A percentile compares a stretch with the other conserved stretches of the same genome.
Conservation (phyloP, 331 rosid species). For the Malus hybrid region DNA sequence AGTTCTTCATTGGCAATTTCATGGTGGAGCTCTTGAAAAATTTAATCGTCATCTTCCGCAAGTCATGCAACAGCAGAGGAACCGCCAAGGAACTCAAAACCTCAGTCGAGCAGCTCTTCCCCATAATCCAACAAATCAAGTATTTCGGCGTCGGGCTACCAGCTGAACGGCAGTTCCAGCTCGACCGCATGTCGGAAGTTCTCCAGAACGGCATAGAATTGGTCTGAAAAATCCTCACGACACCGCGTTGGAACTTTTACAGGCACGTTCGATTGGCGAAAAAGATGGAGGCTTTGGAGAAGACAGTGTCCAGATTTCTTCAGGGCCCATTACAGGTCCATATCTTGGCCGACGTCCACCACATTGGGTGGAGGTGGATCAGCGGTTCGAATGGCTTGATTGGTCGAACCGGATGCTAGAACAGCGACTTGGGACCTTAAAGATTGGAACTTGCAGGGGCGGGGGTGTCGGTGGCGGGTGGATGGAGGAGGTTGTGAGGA, state of each 20-base stretch:
- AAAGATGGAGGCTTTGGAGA: conserved; percentile 82
- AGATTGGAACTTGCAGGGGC: conserved; percentile 43
- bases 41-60: conserved; percentile 33
- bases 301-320: conserved; percentile 41
- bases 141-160: conserved; percentile 74
- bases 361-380: conserved; percentile 37
- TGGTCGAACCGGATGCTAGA: conserved; percentile 33
- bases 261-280: conserved; percentile 49
- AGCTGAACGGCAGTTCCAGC: conserved; percentile 44
- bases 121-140: conserved; percentile 62
- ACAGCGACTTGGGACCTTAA: conserved; percentile 47
- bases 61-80: conserved; percentile 45
- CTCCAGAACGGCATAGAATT: conserved; percentile 56
- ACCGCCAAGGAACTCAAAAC: conserved; percentile 47
- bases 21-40: conserved; percentile 61
- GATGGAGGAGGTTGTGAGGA: too few species aligned
- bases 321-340: conserved; percentile 57
- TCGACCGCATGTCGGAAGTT: conserved; percentile 52
- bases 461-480: too few species aligned
- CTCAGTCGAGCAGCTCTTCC: conserved; percentile 29
- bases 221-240: conserved; percentile 38
- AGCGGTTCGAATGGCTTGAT: conserved; percentile 58
- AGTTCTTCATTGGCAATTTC: conserved; percentile 79
- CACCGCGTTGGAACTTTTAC: conserved; percentile 71
- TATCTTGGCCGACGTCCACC: conserved; percentile 70